Base-by-base conservation (phyloP, 768 basidiomycete genomes). In the Agaricus subrufescens region DNA sequence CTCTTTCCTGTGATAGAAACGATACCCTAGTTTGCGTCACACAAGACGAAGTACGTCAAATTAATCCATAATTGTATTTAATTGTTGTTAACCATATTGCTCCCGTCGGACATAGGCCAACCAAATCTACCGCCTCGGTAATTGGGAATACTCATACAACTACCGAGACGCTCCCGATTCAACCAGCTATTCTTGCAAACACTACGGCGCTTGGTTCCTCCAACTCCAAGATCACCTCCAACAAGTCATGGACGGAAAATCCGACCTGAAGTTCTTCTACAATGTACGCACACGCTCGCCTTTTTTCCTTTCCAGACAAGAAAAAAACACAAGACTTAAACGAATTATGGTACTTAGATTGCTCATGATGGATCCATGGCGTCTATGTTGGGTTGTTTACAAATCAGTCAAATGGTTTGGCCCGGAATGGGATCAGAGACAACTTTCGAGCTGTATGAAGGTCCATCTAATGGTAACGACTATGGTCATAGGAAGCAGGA, bases 91-190 rank as follows among this genome's bases (percentile, higher is more conserved):
- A 34, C 34, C 10, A 10, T 14, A 5, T 52, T 43, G 6, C 29
- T 44, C 10, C 38, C 37, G 55, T 6, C 23, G 30, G 15, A 19
- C 27, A 9, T 34, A 77, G 75, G 81, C 82, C 10, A 61, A 78
- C 54, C 74, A 72, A 0, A 81, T 83, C 2, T 85, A 77, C 60
- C 73, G 79, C 19, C 71, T 83, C 4, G 83, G 82, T 0, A 80
- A 81, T 56, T 85, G 81, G 80, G 83, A 85, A 64, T 84, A 85
- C 57, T 79, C 71, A 56, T 85, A 73, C 73, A 68, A 74, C 27
- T 80, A 63, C 64, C 71, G 79, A 1, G 77, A 78, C 49, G 77
- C 77, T 0, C 73, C 74, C 27, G 65, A 71, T 8, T 77, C 79
- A 1, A 65, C 76, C 0, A 61, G 72, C 53, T 80, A 78, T 50